These are phyloP conservation scores for Ascocoryne sarcoides DNA, from an alignment of 2,329 filamentous ascomycete genomes.

Conservation along the genomic window DNA sequence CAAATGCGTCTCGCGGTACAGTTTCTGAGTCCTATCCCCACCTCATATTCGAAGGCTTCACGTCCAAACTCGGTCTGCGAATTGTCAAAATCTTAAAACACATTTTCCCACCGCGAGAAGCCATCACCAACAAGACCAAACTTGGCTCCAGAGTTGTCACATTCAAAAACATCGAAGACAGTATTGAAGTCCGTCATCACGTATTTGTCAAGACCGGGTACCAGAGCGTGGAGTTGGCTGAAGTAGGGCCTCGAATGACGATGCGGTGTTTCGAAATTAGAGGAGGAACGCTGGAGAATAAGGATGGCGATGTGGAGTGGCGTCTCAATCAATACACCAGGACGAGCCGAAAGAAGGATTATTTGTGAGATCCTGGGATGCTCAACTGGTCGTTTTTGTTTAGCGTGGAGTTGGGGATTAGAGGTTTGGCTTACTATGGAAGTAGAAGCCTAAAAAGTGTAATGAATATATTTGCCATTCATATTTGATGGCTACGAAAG, in stretches of 20 bases:
- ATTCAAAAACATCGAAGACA: conserved; percentile 89
- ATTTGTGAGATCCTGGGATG: conserved; percentile 48
- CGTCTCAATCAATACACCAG: conserved; percentile 91
- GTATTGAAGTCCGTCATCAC: conserved; percentile 86
- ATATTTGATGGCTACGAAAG: background rate
- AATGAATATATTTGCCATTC: background rate
- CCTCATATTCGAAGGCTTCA: conserved; percentile 91
- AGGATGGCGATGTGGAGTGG: conserved; percentile 95
- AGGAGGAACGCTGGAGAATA: conserved; percentile 84
- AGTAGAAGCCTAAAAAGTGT: conserved; percentile 2
- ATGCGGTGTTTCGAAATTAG: conserved; percentile 93
- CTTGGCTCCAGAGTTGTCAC: conserved; percentile 83
- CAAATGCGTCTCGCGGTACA: conserved; percentile 75
- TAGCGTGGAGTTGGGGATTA: conserved; percentile 27
- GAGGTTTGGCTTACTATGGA: background rate
- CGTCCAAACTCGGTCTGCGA: conserved; percentile 66
- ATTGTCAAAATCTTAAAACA: conserved; percentile 90
- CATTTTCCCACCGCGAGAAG: conserved; percentile 82
- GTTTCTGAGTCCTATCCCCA: conserved; percentile 91
- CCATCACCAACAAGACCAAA: conserved; percentile 60
- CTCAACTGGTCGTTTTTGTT: conserved; percentile 19
- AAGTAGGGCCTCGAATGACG: conserved; percentile 93
- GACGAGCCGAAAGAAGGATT: conserved; percentile 92
- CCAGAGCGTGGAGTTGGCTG: conserved; percentile 78
- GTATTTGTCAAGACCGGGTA: conserved; percentile 93